Evolutionary conservation across 2,329 filamentous ascomycete genomes (phyloP).

Genomic region (Xylariales sp.): DNA sequence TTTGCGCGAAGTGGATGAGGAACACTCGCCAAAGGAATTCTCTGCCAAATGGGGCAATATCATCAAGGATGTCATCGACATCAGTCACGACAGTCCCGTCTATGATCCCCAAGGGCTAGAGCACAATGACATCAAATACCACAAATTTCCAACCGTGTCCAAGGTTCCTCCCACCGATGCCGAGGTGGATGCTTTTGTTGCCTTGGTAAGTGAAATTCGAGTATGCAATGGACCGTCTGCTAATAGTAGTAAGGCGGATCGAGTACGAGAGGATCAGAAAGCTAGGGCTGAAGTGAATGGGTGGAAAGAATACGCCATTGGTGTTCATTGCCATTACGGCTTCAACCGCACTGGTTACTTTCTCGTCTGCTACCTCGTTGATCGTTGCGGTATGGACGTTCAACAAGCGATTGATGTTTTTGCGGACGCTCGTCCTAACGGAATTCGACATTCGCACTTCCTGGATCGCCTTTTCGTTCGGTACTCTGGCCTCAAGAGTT

Average conservation of each 20-base stretch:
- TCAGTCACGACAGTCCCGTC: constrained; percentile 84
- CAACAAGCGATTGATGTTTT: constrained; percentile 78
- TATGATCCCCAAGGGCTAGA: constrained; percentile 75
- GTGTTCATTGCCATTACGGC: constrained; percentile 92
- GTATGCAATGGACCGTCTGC: not conserved
- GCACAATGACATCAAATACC: constrained; percentile 62
- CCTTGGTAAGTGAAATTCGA: constrained; percentile 31
- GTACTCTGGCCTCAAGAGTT: constrained; percentile 46
- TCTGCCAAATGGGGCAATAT: constrained; percentile 44
- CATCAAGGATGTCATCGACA: constrained; percentile 79
- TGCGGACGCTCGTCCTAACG: constrained; percentile 65
- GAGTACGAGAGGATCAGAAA: constrained; percentile 46
- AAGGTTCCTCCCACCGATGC: constrained; percentile 71
- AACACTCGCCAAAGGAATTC: constrained; percentile 72
- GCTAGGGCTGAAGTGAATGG: constrained; percentile 35
- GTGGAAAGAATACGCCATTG: constrained; percentile 53
- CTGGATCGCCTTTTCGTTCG: constrained; percentile 77
- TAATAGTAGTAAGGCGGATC: constrained; percentile 42
- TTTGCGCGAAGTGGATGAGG: constrained; percentile 79
- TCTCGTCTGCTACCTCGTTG: constrained; percentile 85
- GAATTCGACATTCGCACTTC: constrained; percentile 87
- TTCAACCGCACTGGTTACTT: constrained; percentile 94
- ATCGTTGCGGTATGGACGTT: constrained; percentile 66
- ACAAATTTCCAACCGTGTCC: constrained; percentile 88
- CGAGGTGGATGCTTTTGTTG: constrained; percentile 48